A percentile compares a stretch with the other conserved stretches of the same genome.
These are phyloP conservation scores for Orbilia ellipsospora DNA, from an alignment of 2,329 filamentous ascomycete species.

Conservation along the genomic window DNA sequence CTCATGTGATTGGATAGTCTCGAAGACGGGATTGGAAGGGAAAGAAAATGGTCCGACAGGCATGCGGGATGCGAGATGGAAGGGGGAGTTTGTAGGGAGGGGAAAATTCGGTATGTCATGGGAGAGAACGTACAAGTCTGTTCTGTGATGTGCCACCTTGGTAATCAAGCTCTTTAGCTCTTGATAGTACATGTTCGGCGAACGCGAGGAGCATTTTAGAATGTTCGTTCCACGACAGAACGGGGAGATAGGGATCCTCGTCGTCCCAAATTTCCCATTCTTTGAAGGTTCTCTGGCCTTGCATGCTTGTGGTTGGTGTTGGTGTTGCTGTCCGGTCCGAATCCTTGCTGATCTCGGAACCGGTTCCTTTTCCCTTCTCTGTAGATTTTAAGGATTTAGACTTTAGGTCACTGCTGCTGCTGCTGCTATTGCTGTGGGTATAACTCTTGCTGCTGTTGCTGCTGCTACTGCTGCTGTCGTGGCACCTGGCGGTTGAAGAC, in stretches of 20 bases:
- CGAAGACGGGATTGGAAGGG: too few species aligned
- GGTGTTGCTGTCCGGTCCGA: neutral
- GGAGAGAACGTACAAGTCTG: slow-evolving; percentile 18
- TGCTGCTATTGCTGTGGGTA: too few species aligned
- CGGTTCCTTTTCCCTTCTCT: neutral
- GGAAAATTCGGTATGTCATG: neutral
- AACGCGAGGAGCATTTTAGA: slow-evolving; percentile 22
- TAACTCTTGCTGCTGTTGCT: too few species aligned
- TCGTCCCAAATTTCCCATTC: slow-evolving; percentile 31
- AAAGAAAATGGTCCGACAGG: too few species aligned
- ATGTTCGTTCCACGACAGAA: slow-evolving; percentile 15
- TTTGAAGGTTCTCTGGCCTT: neutral
- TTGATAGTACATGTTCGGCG: slow-evolving; percentile 32
- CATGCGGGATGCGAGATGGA: neutral
- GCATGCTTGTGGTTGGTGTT: neutral
- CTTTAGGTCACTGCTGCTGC: neutral
- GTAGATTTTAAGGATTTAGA: neutral
- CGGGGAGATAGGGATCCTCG: slow-evolving; percentile 27
- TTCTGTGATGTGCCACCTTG: slow-evolving; percentile 6
- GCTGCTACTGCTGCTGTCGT: neutral
- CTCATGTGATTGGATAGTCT: neutral
- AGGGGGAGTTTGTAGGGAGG: neutral
- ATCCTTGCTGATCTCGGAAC: neutral
- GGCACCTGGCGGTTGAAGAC: neutral
- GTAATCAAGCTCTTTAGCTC: slow-evolving; percentile 9